Evolutionary conservation across 163 green algal species (phyloP).

Genomic region (Chlorella variabilis): DNA sequence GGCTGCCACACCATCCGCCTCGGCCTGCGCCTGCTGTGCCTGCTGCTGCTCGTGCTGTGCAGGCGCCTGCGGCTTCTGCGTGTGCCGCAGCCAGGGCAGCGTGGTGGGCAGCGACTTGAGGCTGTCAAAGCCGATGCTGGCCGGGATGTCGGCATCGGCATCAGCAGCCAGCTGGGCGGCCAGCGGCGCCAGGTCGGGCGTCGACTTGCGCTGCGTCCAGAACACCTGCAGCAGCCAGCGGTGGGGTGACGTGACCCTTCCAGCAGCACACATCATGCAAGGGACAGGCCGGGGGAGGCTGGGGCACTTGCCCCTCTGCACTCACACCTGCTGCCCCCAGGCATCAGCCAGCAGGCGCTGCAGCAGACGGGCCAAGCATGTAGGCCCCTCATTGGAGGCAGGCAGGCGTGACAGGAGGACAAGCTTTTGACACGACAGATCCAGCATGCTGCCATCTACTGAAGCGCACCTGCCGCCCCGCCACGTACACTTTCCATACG

Average conservation of each 20-base stretch:
- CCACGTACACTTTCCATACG: slow-evolving; percentile 83
- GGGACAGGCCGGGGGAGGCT: too few relatives aligned
- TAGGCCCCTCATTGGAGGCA: too few relatives aligned
- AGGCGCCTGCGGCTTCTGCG: neutral
- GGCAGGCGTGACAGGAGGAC: too few relatives aligned
- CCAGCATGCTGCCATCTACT: too few relatives aligned
- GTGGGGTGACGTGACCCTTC: too few relatives aligned
- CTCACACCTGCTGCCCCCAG: too few relatives aligned
- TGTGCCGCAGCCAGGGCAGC: slow-evolving; percentile 31
- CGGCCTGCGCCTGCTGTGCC: too few relatives aligned
- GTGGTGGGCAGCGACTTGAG: slow-evolving; percentile 36
- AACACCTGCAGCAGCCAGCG: slow-evolving; percentile 31
- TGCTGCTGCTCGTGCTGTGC: slow-evolving; percentile 5
- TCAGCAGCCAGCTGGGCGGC: neutral
- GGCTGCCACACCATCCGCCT: neutral
- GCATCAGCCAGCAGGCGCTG: too few relatives aligned
- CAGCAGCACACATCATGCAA: too few relatives aligned
- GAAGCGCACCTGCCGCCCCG: slow-evolving; percentile 69
- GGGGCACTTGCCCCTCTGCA: too few relatives aligned
- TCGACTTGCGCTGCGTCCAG: slow-evolving; percentile 14
- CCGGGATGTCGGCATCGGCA: slow-evolving; percentile 20
- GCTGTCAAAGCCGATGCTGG: slow-evolving; percentile 41
- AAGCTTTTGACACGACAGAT: too few relatives aligned
- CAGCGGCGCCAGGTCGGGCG: slow-evolving; percentile 26
- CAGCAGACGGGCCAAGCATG: too few relatives aligned